phyloP scores from a whole-genome alignment of 2,329 filamentous ascomycete genomes.

The Fusarium anguioides region DNA sequence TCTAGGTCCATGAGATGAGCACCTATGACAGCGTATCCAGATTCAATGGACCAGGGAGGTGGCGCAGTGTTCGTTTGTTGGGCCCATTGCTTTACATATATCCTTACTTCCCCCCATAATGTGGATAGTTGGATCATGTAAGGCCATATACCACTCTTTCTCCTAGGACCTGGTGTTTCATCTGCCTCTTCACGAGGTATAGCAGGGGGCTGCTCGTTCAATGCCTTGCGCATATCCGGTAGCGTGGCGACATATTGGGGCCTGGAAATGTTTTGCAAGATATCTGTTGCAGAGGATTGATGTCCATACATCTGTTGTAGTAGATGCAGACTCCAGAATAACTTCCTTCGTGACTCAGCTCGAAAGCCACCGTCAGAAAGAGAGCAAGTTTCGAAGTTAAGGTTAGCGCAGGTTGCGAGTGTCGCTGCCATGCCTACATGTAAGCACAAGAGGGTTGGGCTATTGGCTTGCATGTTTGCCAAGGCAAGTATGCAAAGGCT shows the following conservation, averaged over 20 bases:
- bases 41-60: constrained; percentile 1
- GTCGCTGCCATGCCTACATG: background rate
- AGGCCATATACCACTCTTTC: background rate
- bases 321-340: background rate
- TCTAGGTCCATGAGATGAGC: constrained; percentile 1
- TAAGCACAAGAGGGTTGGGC: background rate
- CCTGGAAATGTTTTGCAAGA: background rate
- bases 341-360: background rate
- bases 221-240: background rate
- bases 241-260: background rate
- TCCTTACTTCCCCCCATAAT: background rate
- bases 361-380: background rate
- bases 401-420: background rate
- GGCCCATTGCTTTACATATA: constrained; percentile 1
- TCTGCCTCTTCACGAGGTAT: background rate
- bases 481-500: background rate
- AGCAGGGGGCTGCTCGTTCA: background rate
- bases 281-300: background rate
- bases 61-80: background rate
- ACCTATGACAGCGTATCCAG: background rate
- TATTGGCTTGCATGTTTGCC: constrained; percentile 2
- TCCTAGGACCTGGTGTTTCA: background rate
- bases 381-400: background rate
- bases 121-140: constrained; percentile 1
- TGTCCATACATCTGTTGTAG: constrained; percentile 4